Base-by-base conservation (phyloP, 1,284 basidiomycete species). In the Trametes polyzona region DNA sequence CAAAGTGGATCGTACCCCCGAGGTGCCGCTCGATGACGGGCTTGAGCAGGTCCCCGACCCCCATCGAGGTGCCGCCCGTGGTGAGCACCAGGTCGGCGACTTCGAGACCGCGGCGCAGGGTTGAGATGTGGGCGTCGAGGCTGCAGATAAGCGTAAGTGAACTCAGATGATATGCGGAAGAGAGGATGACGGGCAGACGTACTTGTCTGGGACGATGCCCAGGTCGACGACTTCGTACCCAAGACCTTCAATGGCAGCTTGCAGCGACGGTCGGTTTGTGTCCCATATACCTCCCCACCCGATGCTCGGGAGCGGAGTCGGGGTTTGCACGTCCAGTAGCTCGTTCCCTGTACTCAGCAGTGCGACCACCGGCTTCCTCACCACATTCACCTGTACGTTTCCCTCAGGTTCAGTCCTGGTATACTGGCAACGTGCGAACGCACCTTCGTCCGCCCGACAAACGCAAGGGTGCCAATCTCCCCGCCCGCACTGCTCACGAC, bases 11-110 rank as follows among this genome's bases (percentile, higher is more conserved):
- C 1, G 80, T 85, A 0, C 91, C 93, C 12, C 77, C 68, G 47
- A 95, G 82, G 29, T 88, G 78, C 17, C 87, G 82, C 72, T 96
- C 94, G 58, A 96, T 88, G 52, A 95, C 83, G 1, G 94, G 93
- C 70, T 96, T 95, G 43, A 96, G 74, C 26, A 95, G 78, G 70
- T 96, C 93, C 1, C 85, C 85, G 10, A 93, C 83, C 2, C 93
- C 93, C 93, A 96, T 96, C 5, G 90, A 92, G 2, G 93, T 95
- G 2, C 93, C 93, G 11, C 94, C 93, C 0, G 93, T 96, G 0
- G 91, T 91, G 10, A 96, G 73, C 9, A 95, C 70, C 2, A 96
- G 72, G 67, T 95, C 93, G 0, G 92, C 87, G 19, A 73, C 68
- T 26, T 78, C 72, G 4, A 92, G 74, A 0, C 87, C 93, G 23